phyloP scores from a whole-genome alignment of 495 filamentous ascomycete genomes.

The Chaetomium fimeti region DNA sequence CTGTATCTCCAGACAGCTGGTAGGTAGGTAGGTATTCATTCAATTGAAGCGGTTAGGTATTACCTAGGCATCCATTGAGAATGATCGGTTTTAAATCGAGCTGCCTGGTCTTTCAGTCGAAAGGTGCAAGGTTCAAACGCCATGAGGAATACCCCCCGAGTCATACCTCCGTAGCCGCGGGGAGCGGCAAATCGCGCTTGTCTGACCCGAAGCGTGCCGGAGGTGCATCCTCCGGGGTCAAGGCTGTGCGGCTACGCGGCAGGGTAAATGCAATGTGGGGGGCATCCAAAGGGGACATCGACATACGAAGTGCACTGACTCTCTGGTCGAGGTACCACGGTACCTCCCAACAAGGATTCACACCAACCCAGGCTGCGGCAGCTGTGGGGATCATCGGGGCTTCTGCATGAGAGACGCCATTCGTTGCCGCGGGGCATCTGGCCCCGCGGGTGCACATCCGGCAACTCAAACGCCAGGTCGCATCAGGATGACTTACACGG shows the following conservation, averaged over 20 bases:
- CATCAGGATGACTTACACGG: background rate
- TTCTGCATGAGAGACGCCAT: background rate
- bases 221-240: conserved; percentile 8
- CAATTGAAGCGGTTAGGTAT: no score
- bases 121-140: no score
- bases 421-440: conserved; percentile 3
- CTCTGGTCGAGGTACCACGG: background rate
- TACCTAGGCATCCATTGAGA: no score
- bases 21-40: no score
- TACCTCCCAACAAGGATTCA: background rate
- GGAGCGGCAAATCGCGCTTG: conserved; percentile 7
- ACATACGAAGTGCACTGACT: background rate
- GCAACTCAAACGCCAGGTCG: background rate
- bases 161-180: no score
- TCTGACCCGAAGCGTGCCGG: conserved; percentile 5
- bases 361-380: background rate
- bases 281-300: background rate
- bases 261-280: conserved; percentile 13
- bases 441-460: conserved; percentile 4
- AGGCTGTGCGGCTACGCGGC: conserved; percentile 4
- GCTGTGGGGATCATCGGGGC: background rate
- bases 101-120: no score
- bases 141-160: no score
- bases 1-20: no score
- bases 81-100: no score